A percentile compares a stretch with the other conserved stretches of the same genome.
Conservation (phyloP, 768 basidiomycete species). For the Kockovaella imperatae region DNA sequence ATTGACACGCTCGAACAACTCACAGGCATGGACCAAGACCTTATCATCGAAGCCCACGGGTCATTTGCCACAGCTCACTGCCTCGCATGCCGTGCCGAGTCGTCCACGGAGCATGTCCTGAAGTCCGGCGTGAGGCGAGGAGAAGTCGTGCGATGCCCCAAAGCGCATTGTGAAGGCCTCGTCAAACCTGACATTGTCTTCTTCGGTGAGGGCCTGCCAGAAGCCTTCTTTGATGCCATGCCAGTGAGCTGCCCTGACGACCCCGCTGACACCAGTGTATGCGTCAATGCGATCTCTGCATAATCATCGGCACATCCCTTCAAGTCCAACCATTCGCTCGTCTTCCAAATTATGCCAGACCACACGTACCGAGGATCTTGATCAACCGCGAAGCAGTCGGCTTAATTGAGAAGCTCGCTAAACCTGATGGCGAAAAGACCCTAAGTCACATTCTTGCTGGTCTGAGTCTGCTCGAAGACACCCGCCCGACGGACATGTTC, state of each 20-base stretch:
- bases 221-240: constrained; percentile 57
- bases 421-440: background rate
- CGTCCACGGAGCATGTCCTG: constrained; percentile 59
- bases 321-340: constrained; percentile 69
- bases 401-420: constrained; percentile 9
- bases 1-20: constrained; percentile 81
- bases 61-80: constrained; percentile 85
- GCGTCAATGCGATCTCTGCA: constrained; percentile 67
- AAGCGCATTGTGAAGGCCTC: constrained; percentile 55
- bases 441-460: background rate
- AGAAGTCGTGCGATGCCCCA: constrained; percentile 60
- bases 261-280: constrained; percentile 44
- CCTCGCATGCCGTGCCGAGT: constrained; percentile 59
- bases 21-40: constrained; percentile 64
- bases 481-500: constrained; percentile 12
- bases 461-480: too few relatives aligned
- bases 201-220: constrained; percentile 68
- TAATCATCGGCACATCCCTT: constrained; percentile 80
- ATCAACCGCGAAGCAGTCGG: constrained; percentile 82
- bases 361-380: constrained; percentile 67
- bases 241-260: constrained; percentile 26
- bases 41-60: constrained; percentile 91
- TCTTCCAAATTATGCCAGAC: constrained; percentile 55
- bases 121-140: constrained; percentile 56
- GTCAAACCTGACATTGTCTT: constrained; percentile 95